A percentile compares a stretch with the other conserved stretches of the same genome.
phyloP scores from a whole-genome alignment of 768 basidiomycete species.

The Trametes gibbosa region DNA sequence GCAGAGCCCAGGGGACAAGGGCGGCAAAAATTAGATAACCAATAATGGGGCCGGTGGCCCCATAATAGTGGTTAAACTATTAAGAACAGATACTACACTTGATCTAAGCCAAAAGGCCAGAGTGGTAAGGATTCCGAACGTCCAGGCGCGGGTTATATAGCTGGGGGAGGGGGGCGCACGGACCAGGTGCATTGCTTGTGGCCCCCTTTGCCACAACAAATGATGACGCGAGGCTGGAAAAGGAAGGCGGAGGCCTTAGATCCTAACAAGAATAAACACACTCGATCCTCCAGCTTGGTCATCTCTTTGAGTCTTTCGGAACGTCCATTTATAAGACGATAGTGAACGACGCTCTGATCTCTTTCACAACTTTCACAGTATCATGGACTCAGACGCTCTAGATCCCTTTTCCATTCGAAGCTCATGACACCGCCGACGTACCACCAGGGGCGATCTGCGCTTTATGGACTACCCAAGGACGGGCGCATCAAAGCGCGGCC shows the following conservation, averaged over 20 bases:
- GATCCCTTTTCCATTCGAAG: too few species aligned
- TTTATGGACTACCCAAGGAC: too few species aligned
- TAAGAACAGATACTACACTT: constrained; percentile 79
- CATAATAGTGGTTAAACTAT: constrained; percentile 46
- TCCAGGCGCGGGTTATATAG: constrained; percentile 6
- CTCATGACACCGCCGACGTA: too few species aligned
- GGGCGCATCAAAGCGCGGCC: too few species aligned
- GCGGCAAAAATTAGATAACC: constrained; percentile 35
- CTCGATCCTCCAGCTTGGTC: not conserved
- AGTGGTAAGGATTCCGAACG: constrained; percentile 37
- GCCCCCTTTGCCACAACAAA: not conserved
- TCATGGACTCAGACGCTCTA: too few species aligned
- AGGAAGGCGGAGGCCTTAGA: constrained; percentile 3
- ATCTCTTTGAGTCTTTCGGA: too few species aligned
- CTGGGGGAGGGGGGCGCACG: constrained; percentile 1
- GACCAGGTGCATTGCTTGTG: constrained; percentile 4
- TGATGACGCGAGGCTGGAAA: not conserved
- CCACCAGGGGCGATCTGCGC: too few species aligned
- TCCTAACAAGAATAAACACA: constrained; percentile 4
- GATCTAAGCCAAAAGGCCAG: constrained; percentile 73
- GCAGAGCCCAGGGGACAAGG: constrained; percentile 31
- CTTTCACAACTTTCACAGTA: too few species aligned
- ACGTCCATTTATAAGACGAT: too few species aligned
- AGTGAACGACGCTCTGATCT: too few species aligned
- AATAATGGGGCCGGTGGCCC: constrained; percentile 36